These are phyloP conservation scores for Astraeus odoratus DNA, from an alignment of 768 basidiomycete species.

Conservation along the genomic window DNA sequence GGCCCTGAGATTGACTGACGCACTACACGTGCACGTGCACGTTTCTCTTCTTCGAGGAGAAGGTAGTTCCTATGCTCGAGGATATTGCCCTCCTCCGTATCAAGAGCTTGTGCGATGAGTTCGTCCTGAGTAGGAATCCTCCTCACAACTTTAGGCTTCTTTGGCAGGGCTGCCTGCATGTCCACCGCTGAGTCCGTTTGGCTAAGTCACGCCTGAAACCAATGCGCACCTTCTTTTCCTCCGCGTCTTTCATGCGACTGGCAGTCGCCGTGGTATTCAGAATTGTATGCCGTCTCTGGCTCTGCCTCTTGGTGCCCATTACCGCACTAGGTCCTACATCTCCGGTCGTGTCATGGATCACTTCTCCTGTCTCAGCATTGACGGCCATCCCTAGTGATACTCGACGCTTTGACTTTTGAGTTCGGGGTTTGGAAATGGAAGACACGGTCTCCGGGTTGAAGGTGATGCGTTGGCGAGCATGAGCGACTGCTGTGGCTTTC, in stretches of 20 bases:
- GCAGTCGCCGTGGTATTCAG: constrained; percentile 64
- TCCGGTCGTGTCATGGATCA: constrained; percentile 30
- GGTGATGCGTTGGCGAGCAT: constrained; percentile 57
- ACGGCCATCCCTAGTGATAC: constrained; percentile 50
- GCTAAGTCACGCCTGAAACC: background rate
- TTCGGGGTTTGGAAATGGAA: constrained; percentile 12
- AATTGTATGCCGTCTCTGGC: constrained; percentile 62
- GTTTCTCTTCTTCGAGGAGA: constrained; percentile 73
- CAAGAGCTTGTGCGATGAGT: constrained; percentile 73
- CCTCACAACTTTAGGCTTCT: constrained; percentile 48
- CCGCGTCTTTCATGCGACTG: constrained; percentile 54
- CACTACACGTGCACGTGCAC: constrained; percentile 54
- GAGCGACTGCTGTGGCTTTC: constrained; percentile 58
- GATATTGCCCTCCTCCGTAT: constrained; percentile 83
- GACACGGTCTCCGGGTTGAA: constrained; percentile 51
- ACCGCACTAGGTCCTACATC: constrained; percentile 2
- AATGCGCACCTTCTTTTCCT: constrained; percentile 49
- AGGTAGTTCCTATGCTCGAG: constrained; percentile 75
- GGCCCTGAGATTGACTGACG: constrained; percentile 60
- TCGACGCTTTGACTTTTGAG: constrained; percentile 33
- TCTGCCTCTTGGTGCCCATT: constrained; percentile 38
- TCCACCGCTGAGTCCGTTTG: background rate
- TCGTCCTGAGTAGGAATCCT: constrained; percentile 72
- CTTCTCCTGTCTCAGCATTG: constrained; percentile 56
- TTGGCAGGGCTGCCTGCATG: constrained; percentile 50